Evolutionary conservation across 345 rosid species (phyloP), one percentile per base, ranked within the genome.

Genomic region (Mercurialis annua): DNA sequence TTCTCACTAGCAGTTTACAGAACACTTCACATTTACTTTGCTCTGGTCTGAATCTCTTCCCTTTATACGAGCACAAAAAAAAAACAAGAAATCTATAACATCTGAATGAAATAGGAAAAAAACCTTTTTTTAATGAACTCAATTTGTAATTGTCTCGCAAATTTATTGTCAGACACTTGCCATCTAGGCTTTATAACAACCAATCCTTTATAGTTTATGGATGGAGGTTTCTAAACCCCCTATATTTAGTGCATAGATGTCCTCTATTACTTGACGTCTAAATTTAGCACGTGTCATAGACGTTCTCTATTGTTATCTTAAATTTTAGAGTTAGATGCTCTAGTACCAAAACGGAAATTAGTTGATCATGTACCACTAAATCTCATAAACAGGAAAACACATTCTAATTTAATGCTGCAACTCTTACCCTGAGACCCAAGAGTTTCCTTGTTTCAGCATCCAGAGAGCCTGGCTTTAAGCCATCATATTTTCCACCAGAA

Each of bases 401-500:
- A 15, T 27, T 17, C 30, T 9, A 10, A 21, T 40, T 34, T 55
- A 30, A 24, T 44, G 16, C 17, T 17, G 15, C 29, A 48, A 30
- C 38, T 40, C 76, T 71, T 88, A 95, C 99, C 94, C 89, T 86
- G 64, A 90, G 82, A 76, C 92, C 92, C 66, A 95, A 86, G 72
- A 86, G 81, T 75, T 77, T 70, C 51, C 89, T 80, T 38, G 99
- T 95, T 76, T 92, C 98, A 64, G 89, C 62, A 75, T 71, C 84
- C 70, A 95, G 90, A 73, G 77, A 71, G 67, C 99, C 99, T 6
- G 99, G 98, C 83, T 83, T 90, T 70, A 95, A 76, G 31, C 89
- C 97, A 59, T 85, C 96, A 65, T 83, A 95, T 70, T 92, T 95
- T 40, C 98, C 94, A 68, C 79, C 78, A 59, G 83, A 77, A 65